Conservation (phyloP, 257 asterid genomes). For the Anisodus tanguticus region DNA sequence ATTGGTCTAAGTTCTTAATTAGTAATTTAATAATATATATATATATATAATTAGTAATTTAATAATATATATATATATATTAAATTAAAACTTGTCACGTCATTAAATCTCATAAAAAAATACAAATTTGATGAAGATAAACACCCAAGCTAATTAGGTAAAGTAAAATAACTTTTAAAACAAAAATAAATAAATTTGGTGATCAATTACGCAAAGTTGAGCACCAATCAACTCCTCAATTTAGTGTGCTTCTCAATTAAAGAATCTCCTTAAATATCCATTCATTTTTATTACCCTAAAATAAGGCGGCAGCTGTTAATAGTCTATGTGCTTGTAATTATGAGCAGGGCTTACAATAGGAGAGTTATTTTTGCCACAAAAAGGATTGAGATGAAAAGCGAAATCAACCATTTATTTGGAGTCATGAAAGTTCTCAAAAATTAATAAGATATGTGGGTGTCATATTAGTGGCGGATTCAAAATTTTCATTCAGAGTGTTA, state of each 20-base stretch:
- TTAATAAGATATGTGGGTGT: neutral
- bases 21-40: too few relatives aligned
- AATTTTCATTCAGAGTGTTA: too few relatives aligned
- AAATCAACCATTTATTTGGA: neutral
- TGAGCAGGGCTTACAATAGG: neutral
- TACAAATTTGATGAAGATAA: neutral
- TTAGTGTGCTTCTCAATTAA: neutral
- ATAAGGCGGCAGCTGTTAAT: slow-evolving; percentile 1
- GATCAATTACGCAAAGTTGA: neutral
- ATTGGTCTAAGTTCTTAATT: too few relatives aligned
- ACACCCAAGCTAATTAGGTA: too few relatives aligned
- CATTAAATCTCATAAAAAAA: too few relatives aligned
- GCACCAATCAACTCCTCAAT: neutral
- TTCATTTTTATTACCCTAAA: neutral
- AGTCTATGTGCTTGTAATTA: neutral
- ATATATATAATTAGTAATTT: too few relatives aligned
- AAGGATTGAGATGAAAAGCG: neutral
- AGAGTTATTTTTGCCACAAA: neutral
- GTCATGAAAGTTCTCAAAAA: too few relatives aligned
- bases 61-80: too few relatives aligned
- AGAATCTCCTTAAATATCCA: neutral
- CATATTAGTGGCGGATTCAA: too few relatives aligned
- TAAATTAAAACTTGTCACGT: too few relatives aligned
- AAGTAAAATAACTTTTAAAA: too few relatives aligned
- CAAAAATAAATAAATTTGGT: neutral